These are phyloP conservation scores for Erysimum pusillum DNA, from an alignment of 441 rosid species.

Conservation along the genomic window DNA sequence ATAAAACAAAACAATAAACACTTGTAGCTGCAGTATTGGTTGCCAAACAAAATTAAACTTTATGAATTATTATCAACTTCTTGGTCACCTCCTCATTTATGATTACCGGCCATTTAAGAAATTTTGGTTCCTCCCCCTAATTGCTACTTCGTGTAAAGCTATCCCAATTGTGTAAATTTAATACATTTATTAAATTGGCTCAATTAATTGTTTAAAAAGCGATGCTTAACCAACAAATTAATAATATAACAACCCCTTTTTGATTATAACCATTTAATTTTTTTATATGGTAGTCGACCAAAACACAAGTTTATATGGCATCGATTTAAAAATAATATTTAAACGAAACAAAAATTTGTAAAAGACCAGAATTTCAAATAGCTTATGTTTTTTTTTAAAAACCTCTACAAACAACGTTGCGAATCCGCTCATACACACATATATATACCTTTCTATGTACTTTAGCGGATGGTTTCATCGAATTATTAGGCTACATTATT, in stretches of 20 bases:
- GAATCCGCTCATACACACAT: background rate
- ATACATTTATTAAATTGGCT: background rate
- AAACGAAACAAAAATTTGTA: no score
- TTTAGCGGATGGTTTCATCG: constrained; percentile 5
- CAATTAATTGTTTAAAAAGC: no score
- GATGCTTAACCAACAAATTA: no score
- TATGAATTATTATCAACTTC: background rate
- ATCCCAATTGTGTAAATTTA: background rate
- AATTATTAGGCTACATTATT: constrained; percentile 32
- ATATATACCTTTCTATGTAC: background rate
- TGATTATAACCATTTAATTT: background rate
- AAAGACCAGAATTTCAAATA: no score
- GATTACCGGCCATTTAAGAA: background rate
- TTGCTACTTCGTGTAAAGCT: background rate
- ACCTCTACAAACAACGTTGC: background rate
- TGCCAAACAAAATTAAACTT: background rate
- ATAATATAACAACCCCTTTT: background rate
- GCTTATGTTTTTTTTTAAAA: background rate
- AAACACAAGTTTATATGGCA: background rate
- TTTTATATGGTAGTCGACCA: no score
- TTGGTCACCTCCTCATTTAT: background rate
- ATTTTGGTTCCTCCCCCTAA: background rate
- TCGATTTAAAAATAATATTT: background rate
- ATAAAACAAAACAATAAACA: background rate
- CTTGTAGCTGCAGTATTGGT: background rate